phyloP scores from a whole-genome alignment of 2,329 filamentous ascomycete genomes.

The Fusarium chuoi region DNA sequence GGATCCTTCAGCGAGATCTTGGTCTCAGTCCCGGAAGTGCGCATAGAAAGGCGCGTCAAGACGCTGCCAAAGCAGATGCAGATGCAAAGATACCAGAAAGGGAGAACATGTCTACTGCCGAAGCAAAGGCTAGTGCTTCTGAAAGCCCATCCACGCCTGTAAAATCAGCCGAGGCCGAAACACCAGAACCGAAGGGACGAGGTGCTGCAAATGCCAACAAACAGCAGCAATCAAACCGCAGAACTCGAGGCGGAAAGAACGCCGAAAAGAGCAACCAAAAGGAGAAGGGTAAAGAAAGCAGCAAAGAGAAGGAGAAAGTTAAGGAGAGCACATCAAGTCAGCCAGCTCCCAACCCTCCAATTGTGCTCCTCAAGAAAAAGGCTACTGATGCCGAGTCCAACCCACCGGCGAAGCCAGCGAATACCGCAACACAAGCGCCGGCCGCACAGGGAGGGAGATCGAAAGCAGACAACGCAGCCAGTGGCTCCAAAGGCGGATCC shows the following conservation, averaged over 20 bases:
- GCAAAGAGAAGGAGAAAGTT: slow-evolving; percentile 40
- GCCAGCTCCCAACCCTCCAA: slow-evolving; percentile 47
- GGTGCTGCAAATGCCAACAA: slow-evolving; percentile 39
- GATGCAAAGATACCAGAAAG: slow-evolving; percentile 56
- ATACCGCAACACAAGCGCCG: slow-evolving; percentile 38
- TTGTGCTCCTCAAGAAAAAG: slow-evolving; percentile 57
- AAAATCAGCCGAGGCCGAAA: slow-evolving; percentile 27
- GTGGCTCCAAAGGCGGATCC: slow-evolving; percentile 32
- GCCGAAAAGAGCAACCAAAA: slow-evolving; percentile 53
- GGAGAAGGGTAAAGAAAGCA: slow-evolving; percentile 52
- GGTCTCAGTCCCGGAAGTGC: slow-evolving; percentile 72
- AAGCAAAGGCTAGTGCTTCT: slow-evolving; percentile 16
- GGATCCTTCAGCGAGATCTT: slow-evolving; percentile 73
- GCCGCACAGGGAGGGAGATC: slow-evolving; percentile 46
- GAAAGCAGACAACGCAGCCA: slow-evolving; percentile 35
- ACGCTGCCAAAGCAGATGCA: slow-evolving; percentile 66
- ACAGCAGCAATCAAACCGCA: slow-evolving; percentile 44
- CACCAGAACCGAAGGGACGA: slow-evolving; percentile 38
- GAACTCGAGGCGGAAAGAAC: slow-evolving; percentile 51
- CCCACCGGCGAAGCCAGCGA: slow-evolving; percentile 40
- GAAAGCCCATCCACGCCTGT: slow-evolving; percentile 37
- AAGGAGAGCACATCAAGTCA: slow-evolving; percentile 30
- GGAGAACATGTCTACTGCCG: slow-evolving; percentile 35
- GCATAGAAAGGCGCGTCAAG: slow-evolving; percentile 68
- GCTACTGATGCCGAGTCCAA: slow-evolving; percentile 39